Conservation (phyloP, 805 yeast species). For the Saccharomycopsis babjevae region DNA sequence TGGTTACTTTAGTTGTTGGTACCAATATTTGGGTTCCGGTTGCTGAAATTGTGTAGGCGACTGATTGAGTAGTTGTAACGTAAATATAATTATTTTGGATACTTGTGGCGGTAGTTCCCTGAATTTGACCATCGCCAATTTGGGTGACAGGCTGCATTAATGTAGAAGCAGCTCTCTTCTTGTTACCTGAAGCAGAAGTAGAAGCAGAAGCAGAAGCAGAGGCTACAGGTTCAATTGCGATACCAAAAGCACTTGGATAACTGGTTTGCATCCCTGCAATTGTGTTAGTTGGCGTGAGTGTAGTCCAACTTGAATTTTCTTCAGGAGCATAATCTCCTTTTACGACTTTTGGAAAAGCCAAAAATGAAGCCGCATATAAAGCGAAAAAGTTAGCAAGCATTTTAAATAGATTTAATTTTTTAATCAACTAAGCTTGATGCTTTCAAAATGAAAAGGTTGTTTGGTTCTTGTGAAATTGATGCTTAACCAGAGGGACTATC, state of each 20-base stretch:
- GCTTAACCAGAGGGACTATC: too few species aligned
- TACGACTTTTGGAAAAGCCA: not conserved
- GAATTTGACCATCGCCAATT: slow-evolving; percentile 19
- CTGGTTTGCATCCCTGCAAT: slow-evolving; percentile 29
- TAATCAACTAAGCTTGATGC: not conserved
- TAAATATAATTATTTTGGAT: slow-evolving; percentile 14
- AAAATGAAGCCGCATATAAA: not conserved
- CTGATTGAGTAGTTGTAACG: slow-evolving; percentile 11
- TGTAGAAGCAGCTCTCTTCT: slow-evolving; percentile 23
- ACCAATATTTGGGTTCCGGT: slow-evolving; percentile 18
- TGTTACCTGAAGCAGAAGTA: not conserved
- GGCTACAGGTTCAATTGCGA: slow-evolving; percentile 30
- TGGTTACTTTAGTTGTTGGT: slow-evolving; percentile 21
- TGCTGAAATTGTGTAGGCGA: slow-evolving; percentile 13
- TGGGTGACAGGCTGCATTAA: slow-evolving; percentile 18
- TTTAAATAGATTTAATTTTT: not conserved
- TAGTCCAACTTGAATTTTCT: slow-evolving; percentile 37
- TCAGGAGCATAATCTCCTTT: slow-evolving; percentile 40
- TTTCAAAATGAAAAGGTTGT: too few species aligned
- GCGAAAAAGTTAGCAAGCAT: not conserved
- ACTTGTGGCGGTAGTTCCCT: slow-evolving; percentile 24
- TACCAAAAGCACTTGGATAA: slow-evolving; percentile 31
- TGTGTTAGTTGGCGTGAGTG: slow-evolving; percentile 33
- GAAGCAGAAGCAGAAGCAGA: slow-evolving; percentile 16
- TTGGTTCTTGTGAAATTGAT: too few species aligned